phyloP scores from a whole-genome alignment of 2,329 filamentous ascomycete species.

The Fusarium mundagurra region DNA sequence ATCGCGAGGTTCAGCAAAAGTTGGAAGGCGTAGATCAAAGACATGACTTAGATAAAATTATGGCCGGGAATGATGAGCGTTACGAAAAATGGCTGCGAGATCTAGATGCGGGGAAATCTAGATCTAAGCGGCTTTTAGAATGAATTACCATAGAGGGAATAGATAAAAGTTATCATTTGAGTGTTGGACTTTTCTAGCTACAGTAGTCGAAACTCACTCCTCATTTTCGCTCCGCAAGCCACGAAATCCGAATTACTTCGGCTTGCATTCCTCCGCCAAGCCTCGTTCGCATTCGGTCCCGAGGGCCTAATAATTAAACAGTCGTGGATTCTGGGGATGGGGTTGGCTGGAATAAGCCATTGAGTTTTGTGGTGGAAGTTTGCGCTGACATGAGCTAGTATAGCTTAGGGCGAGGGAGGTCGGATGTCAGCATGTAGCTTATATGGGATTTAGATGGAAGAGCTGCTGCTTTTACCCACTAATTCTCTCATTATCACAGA shows the following conservation, averaged over 20 bases:
- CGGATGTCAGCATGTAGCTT: background rate
- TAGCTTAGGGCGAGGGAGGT: too few species aligned
- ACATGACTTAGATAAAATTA: background rate
- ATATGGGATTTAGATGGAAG: background rate
- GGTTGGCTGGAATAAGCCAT: background rate
- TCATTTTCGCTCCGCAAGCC: background rate
- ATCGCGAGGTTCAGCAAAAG: conserved; percentile 34
- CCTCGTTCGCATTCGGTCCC: background rate
- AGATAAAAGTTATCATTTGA: conserved; percentile 9
- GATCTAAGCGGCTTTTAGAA: background rate
- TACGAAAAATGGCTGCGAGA: background rate
- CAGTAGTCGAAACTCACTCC: background rate
- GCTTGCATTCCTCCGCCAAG: background rate
- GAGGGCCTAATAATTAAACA: background rate
- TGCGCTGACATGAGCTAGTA: background rate
- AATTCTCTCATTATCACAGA: accelerated
- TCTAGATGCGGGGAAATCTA: background rate
- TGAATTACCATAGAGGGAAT: background rate
- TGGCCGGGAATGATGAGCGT: background rate
- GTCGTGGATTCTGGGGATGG: too few species aligned
- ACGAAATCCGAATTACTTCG: background rate
- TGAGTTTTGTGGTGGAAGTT: background rate
- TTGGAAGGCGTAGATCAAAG: conserved; percentile 26
- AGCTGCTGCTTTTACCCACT: background rate
- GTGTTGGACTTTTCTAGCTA: background rate